A percentile compares a stretch with the other conserved stretches of the same genome.
Conservation (phyloP, 495 filamentous ascomycete genomes). For the Xylona heveae region DNA sequence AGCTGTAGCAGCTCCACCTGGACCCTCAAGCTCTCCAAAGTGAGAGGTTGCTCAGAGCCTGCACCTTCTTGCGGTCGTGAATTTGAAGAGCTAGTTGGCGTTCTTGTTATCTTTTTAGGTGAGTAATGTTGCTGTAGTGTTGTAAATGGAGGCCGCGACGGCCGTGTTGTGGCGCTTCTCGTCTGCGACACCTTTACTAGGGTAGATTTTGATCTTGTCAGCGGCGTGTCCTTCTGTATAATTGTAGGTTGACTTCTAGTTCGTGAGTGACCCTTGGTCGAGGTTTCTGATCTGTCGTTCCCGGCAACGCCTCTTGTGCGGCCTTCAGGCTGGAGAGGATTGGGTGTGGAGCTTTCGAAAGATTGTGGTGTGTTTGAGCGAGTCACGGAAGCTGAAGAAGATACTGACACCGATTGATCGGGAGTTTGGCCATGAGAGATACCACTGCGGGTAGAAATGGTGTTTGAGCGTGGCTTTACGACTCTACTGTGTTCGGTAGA, state of each 20-base stretch:
- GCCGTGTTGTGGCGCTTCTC: not conserved
- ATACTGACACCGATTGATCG: not conserved
- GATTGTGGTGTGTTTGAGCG: no score
- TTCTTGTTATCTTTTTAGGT: constrained; percentile 40
- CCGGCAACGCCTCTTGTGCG: not conserved
- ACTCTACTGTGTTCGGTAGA: not conserved
- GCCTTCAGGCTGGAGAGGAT: not conserved
- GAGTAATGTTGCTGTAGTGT: constrained; percentile 51
- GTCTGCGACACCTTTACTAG: constrained; percentile 1
- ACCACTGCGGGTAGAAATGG: not conserved
- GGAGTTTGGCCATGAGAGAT: not conserved
- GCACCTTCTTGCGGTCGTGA: not conserved
- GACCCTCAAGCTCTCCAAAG: constrained; percentile 36
- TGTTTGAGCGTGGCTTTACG: not conserved
- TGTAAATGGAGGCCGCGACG: not conserved
- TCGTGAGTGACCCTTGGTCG: not conserved
- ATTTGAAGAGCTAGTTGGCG: constrained; percentile 27
- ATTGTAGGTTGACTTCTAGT: not conserved
- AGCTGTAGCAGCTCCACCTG: constrained; percentile 58
- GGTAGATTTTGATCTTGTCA: not conserved
- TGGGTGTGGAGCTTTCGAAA: no score
- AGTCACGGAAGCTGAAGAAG: no score
- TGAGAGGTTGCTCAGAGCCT: constrained; percentile 26
- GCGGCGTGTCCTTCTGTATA: not conserved
- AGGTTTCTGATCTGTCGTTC: not conserved